Conservation (phyloP, 306 rosid genomes). For the Castanea sativa region DNA sequence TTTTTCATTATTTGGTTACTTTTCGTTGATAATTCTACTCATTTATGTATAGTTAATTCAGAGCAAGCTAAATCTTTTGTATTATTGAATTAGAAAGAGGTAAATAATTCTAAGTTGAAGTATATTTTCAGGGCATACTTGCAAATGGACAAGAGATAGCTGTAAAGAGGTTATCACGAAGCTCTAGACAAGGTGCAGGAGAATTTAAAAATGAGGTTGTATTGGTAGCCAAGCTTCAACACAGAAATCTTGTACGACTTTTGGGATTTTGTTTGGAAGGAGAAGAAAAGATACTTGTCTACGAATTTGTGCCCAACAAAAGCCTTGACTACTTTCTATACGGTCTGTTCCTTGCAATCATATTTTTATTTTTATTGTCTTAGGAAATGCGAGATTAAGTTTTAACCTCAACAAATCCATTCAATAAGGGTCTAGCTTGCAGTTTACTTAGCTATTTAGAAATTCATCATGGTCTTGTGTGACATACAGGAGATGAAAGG, state of each 20-base stretch:
- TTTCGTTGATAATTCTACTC: neutral
- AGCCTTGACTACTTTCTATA: slow-evolving; percentile 33
- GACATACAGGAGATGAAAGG: neutral
- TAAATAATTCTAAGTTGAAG: neutral
- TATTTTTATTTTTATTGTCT: neutral
- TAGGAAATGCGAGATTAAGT: neutral
- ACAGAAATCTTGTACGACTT: slow-evolving; percentile 17
- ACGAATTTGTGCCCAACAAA: slow-evolving; percentile 36
- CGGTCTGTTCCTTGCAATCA: neutral
- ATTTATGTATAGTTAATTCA: neutral
- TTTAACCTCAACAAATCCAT: neutral
- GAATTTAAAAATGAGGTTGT: slow-evolving; percentile 42
- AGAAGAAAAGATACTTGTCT: slow-evolving; percentile 40
- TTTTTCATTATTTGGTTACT: neutral
- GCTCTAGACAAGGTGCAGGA: slow-evolving; percentile 30
- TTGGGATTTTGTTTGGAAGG: slow-evolving; percentile 32
- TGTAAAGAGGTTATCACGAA: slow-evolving; percentile 42
- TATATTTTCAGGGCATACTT: slow-evolving; percentile 31
- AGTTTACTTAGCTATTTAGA: neutral
- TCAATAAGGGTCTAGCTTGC: neutral
- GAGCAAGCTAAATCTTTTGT: no score
- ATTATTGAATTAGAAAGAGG: no score
- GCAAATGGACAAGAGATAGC: slow-evolving; percentile 13
- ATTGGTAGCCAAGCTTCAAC: slow-evolving; percentile 34
- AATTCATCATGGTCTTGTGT: neutral